A percentile compares a stretch with the other conserved stretches of the same genome.
Evolutionary conservation across 192 early-diverging fungal species (phyloP).

Genomic region (Chytriomyces confervae): DNA sequence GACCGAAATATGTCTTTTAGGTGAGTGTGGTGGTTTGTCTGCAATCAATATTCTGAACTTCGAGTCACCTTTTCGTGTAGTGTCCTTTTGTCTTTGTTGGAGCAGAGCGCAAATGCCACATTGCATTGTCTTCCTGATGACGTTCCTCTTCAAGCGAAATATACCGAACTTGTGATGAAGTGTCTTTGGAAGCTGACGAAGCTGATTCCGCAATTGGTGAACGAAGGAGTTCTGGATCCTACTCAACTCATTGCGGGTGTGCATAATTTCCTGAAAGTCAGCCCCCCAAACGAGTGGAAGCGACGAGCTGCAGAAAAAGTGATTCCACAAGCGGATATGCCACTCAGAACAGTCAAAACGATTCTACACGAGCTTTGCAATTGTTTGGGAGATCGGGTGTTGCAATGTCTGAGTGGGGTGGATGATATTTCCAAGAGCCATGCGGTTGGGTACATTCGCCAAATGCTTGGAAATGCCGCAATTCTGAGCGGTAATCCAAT

Average conservation of each 20-base stretch:
- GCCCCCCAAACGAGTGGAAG: slow-evolving; percentile 90
- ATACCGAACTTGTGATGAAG: slow-evolving; percentile 91
- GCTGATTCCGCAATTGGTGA: slow-evolving; percentile 73
- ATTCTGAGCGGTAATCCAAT: not conserved
- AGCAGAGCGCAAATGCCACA: slow-evolving; percentile 53
- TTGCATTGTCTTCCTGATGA: slow-evolving; percentile 58
- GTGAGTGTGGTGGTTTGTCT: slow-evolving; percentile 39
- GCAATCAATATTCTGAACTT: not conserved
- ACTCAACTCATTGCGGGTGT: slow-evolving; percentile 74
- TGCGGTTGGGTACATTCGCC: slow-evolving; percentile 46
- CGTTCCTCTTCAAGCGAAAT: slow-evolving; percentile 67
- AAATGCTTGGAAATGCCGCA: slow-evolving; percentile 37
- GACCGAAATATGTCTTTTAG: slow-evolving; percentile 78
- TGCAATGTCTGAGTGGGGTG: slow-evolving; percentile 66
- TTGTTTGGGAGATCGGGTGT: slow-evolving; percentile 65
- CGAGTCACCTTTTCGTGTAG: slow-evolving; percentile 37
- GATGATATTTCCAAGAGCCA: slow-evolving; percentile 67
- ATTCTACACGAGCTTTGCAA: slow-evolving; percentile 79
- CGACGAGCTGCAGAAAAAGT: slow-evolving; percentile 69
- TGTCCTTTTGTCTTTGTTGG: slow-evolving; percentile 76
- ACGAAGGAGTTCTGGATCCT: slow-evolving; percentile 64
- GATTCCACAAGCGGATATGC: slow-evolving; percentile 87
- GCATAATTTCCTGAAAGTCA: slow-evolving; percentile 80
- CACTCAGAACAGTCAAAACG: slow-evolving; percentile 93
- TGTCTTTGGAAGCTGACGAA: slow-evolving; percentile 98